Evolutionary conservation across 2,329 filamentous ascomycete species (phyloP), one percentile per base, ranked within the genome.

Genomic region (Metarhizium brunneum): DNA sequence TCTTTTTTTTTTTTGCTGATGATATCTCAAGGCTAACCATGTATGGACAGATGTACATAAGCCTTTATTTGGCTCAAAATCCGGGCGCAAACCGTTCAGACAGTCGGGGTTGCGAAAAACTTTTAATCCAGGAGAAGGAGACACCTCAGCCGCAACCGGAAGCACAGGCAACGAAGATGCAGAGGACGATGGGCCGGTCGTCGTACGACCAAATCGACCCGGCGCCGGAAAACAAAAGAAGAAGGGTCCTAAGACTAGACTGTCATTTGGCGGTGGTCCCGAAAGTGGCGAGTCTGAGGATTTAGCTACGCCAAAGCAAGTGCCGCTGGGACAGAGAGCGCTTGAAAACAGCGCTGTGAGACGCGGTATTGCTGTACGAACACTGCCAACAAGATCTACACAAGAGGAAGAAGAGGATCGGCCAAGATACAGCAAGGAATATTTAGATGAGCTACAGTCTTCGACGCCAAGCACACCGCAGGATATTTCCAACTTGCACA

Each of bases 381-480:
- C 73, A 58, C 69, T 89, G 0, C 83, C 83, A 0, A 68, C 83
- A 55, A 77, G 83, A 7, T 76, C 81, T 1, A 13, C 55, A 47
- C 47, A 50, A 42, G 73, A 84, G 14, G 72, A 71, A 11, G 84
- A 88, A 14, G 83, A 87, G 16, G 85, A 86, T 53, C 77, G 87
- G 42, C 91, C 90, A 0, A 87, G 76, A 57, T 97, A 99, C 68
- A 95, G 82, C 73, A 88, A 88, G 65, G 90, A 95, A 63, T 90
- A 92, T 61, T 77, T 99, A 20, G 85, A 88, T 38, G 90, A 96
- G 68, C 78, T 99, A 14, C 89, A 90, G 59, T 87, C 85, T 57
- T 91, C 89, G 13, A 96, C 92, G 0, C 91, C 90, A 0, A 89
- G 85, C 29, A 92, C 88, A 0, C 92, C 91, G 0, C 86, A 83